phyloP scores from a whole-genome alignment of 2,329 filamentous ascomycete species.

The Leptographium procerum region DNA sequence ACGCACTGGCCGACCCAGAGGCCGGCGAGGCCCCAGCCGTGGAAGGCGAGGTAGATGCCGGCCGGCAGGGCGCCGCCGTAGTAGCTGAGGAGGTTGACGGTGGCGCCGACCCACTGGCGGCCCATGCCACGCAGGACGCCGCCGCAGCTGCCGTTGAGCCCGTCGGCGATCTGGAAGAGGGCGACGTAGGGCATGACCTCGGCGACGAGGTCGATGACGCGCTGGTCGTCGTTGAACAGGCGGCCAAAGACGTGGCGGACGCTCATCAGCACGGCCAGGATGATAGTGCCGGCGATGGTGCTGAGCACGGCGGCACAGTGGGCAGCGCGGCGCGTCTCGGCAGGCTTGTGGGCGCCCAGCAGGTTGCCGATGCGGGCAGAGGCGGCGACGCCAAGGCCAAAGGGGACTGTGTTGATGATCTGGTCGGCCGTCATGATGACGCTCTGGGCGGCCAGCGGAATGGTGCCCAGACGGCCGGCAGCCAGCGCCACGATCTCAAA shows the following conservation, averaged over 20 bases:
- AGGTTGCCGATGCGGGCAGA: constrained; percentile 71
- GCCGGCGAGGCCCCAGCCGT: constrained; percentile 71
- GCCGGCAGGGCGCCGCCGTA: constrained; percentile 70
- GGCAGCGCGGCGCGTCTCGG: constrained; percentile 58
- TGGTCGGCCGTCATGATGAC: constrained; percentile 88
- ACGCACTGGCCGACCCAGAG: constrained; percentile 79
- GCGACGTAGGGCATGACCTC: constrained; percentile 78
- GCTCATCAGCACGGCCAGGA: constrained; percentile 58
- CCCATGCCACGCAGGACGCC: constrained; percentile 76
- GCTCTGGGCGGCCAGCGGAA: constrained; percentile 69
- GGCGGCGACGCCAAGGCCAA: constrained; percentile 73
- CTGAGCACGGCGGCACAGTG: constrained; percentile 66
- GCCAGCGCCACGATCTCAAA: constrained; percentile 83
- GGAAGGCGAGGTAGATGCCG: constrained; percentile 77
- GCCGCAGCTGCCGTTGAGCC: constrained; percentile 74
- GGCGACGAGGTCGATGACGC: constrained; percentile 61
- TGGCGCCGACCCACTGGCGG: constrained; percentile 70
- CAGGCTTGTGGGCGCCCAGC: constrained; percentile 55
- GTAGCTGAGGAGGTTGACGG: constrained; percentile 73
- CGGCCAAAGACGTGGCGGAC: constrained; percentile 63
- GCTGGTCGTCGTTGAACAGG: constrained; percentile 69
- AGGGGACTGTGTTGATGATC: constrained; percentile 75
- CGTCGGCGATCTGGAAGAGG: constrained; percentile 82
- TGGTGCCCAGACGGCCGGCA: constrained; percentile 67
- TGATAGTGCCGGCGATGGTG: constrained; percentile 53